Evolutionary conservation across 2,329 filamentous ascomycete species (phyloP), one percentile per base, ranked within the genome.

Genomic region (Fusarium sp.): DNA sequence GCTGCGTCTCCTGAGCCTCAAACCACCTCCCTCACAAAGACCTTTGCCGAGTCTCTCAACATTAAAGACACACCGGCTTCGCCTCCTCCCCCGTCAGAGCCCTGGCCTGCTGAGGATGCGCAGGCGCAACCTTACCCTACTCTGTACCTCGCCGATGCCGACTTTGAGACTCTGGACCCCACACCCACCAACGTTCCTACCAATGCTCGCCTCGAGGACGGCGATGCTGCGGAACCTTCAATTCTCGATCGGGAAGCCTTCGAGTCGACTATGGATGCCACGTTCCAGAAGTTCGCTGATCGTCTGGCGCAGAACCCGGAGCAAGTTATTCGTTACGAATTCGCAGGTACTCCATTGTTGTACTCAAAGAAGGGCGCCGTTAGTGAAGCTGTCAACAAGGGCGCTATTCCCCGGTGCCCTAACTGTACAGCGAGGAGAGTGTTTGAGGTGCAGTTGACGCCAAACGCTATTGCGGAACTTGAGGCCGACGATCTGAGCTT

Each of bases 371-470:
- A 83, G 5, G 96, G 98, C 76, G 81, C 84, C 0, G 88, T 97
- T 2, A 94, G 93, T 0, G 88, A 88, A 74, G 74, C 89, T 32
- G 81, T 98, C 13, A 76, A 78, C 42, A 77, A 77, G 56, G 73
- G 77, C 22, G 83, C 87, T 3, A 89, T 98, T 29, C 94, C 95
- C 2, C 83, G 89, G 12, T 99, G 96, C 78, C 82, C 81, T 29
- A 91, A 89, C 74, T 99, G 96, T 80, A 91, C 92, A 11, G 87
- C 86, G 0, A 84, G 87, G 52, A 88, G 95, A 68, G 89, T 92
- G 16, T 98, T 98, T 78, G 96, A 99, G 84, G 85, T 97, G 62
- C 96, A 99, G 84, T 83, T 99, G 70, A 94, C 92, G 72, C 96
- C 96, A 42, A 92, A 97, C 77, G 91, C 94, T 5, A 99, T 99